Base-by-base conservation (phyloP, 2,329 filamentous ascomycete species). In the Aphanoascus verrucosus region DNA sequence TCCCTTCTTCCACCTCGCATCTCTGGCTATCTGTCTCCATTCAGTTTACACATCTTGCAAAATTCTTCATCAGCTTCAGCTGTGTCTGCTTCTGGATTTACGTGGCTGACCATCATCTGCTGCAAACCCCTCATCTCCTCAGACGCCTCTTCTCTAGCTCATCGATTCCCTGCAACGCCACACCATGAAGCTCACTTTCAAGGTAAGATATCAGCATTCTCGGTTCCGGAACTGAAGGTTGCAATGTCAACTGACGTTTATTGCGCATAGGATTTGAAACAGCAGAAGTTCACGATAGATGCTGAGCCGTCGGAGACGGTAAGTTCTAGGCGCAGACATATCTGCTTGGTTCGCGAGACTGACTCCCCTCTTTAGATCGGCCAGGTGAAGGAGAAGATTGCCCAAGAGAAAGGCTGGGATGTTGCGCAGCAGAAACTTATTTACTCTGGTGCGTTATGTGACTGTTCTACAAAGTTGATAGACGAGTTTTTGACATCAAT, bases 271-370 rank as follows among this genome's bases (percentile, higher is more conserved):
- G 93, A 98, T 77, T 80, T 98, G 67, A 97, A 96, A 79, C 93
- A 97, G 74, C 87, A 96, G 72, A 96, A 96, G 78, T 98, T 98
- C 75, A 83, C 84, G 66, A 86, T 98, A 77, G 91, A 97, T 63
- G 88, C 89, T 67, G 90, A 97, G 72, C 88, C 90, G 59, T 84
- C 86, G 60, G 90, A 96, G 69, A 86, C 88, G 70, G 90, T 96
- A 84, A 65, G 85, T 64, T 38, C 53, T 32, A 28, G 23, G 23
- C 23, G 23, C 17, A 41, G 14, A 28, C 42, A 17, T 34, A 7
- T 11, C 34, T 35, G 5, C 28, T 19, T 17, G 32, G 37, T 12
- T 45, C 15, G 42, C 32, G 15, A 38, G 32, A 54, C 59, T 54
- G 20, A 47, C 40, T 40, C 52, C 52, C 59, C 12, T 15, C 32